These are phyloP conservation scores for Pyricularia grisea DNA, from an alignment of 2,329 filamentous ascomycete genomes.

Conservation along the genomic window DNA sequence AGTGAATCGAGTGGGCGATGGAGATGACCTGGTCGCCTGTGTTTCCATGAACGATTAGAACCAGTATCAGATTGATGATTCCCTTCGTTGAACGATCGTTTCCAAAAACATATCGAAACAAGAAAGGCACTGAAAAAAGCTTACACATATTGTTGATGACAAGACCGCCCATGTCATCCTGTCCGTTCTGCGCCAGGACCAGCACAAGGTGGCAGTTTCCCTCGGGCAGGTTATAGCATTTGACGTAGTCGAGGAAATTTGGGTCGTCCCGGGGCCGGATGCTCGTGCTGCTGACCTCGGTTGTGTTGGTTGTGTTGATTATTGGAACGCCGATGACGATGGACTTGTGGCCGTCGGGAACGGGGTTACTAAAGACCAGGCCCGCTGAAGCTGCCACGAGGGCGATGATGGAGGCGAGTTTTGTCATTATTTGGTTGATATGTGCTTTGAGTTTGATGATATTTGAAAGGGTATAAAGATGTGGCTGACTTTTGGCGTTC, in stretches of 20 bases:
- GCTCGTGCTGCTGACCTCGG: not conserved
- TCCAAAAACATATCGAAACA: not conserved
- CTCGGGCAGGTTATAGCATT: not conserved
- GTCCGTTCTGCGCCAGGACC: not conserved
- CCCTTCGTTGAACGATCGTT: not conserved
- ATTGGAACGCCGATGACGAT: not conserved
- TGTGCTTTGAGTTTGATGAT: not conserved
- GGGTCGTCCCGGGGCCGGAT: not conserved
- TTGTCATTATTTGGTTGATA: not conserved
- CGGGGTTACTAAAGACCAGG: not conserved
- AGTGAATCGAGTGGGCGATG: not conserved
- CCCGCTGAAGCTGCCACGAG: not conserved
- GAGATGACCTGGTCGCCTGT: constrained; percentile 1
- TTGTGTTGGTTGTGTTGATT: not conserved
- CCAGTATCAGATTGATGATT: not conserved
- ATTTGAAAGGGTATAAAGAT: too few relatives aligned
- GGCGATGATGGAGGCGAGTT: not conserved
- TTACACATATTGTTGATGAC: constrained; percentile 1
- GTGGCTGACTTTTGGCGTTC: too few relatives aligned
- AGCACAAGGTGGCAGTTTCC: not conserved
- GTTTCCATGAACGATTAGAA: not conserved
- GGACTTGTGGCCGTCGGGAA: not conserved
- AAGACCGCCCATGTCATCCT: constrained; percentile 3
- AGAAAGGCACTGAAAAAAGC: not conserved
- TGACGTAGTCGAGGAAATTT: constrained; percentile 3